phyloP scores from a whole-genome alignment of 2,329 filamentous ascomycete genomes.

The Arachnopeziza araneosa region DNA sequence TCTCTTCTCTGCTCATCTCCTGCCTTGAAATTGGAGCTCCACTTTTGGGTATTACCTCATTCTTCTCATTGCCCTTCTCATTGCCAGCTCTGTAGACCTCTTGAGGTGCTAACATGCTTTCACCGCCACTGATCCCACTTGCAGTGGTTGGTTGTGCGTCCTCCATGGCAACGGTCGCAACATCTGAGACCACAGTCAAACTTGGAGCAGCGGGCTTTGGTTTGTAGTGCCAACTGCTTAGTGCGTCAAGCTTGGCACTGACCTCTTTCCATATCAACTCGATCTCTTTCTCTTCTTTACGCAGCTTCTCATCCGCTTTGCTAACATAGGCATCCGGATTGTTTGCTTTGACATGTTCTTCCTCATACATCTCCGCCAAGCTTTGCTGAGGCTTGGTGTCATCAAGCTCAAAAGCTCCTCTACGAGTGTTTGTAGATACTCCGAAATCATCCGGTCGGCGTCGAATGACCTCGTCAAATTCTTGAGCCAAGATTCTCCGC shows the following conservation, averaged over 20 bases:
- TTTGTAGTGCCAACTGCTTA: conserved; percentile 93
- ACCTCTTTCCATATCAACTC: conserved; percentile 78
- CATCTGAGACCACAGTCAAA: conserved; percentile 82
- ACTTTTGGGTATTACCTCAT: conserved; percentile 71
- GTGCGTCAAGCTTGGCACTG: conserved; percentile 73
- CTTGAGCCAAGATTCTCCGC: conserved; percentile 77
- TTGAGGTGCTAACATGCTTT: conserved; percentile 82
- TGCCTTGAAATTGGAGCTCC: conserved; percentile 74
- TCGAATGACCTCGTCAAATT: conserved; percentile 87
- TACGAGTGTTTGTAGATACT: conserved; percentile 53
- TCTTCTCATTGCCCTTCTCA: conserved; percentile 47
- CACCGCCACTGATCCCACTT: conserved; percentile 61
- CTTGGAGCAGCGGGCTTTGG: conserved; percentile 78
- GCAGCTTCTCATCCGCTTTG: conserved; percentile 74
- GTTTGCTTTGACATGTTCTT: conserved; percentile 73
- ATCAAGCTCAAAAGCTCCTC: conserved; percentile 67
- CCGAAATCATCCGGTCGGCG: conserved; percentile 71
- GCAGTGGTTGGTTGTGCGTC: conserved; percentile 85
- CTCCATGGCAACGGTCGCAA: conserved; percentile 90
- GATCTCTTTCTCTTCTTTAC: conserved; percentile 78
- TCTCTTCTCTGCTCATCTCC: conserved; percentile 86
- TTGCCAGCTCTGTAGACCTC: conserved; percentile 85
- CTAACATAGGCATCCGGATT: conserved; percentile 78
- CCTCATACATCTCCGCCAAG: conserved; percentile 89
- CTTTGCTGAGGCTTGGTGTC: conserved; percentile 84